A percentile compares a stretch with the other conserved stretches of the same genome.
phyloP scores from a whole-genome alignment of 306 rosid genomes.

The Casuarina equisetifolia region DNA sequence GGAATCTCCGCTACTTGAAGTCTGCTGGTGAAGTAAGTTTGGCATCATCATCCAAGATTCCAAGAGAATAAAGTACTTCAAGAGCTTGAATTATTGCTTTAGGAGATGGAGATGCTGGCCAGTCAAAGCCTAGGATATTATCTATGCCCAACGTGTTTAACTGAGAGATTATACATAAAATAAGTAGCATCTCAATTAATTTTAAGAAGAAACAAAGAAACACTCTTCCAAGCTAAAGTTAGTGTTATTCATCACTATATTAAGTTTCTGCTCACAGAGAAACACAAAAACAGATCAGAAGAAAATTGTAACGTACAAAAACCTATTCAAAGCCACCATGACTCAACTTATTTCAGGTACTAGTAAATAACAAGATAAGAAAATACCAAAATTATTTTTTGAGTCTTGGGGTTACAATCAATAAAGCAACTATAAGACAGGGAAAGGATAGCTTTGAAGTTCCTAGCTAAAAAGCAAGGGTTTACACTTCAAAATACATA shows the following conservation, averaged over 20 bases:
- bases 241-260: neutral
- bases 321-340: neutral
- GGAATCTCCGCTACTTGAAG: constrained; percentile 97
- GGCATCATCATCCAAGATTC: constrained; percentile 85
- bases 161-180: constrained; percentile 40
- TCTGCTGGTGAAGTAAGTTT: constrained; percentile 90
- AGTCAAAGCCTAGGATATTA: constrained; percentile 92
- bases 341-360: too few relatives aligned
- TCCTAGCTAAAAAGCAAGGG: neutral
- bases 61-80: constrained; percentile 91
- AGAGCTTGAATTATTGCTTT: constrained; percentile 94
- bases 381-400: neutral
- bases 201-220: neutral
- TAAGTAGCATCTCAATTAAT: constrained; percentile 11
- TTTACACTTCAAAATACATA: neutral
- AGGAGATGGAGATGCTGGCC: constrained; percentile 96
- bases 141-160: constrained; percentile 92
- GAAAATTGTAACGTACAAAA: neutral
- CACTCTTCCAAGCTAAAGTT: neutral
- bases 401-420: neutral
- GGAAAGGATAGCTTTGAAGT: neutral
- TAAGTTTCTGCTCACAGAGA: neutral
- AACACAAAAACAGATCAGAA: neutral
- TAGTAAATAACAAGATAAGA: neutral
- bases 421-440: neutral